These are phyloP conservation scores for Corymbia citriodora DNA, from an alignment of 441 rosid species.

Conservation along the genomic window DNA sequence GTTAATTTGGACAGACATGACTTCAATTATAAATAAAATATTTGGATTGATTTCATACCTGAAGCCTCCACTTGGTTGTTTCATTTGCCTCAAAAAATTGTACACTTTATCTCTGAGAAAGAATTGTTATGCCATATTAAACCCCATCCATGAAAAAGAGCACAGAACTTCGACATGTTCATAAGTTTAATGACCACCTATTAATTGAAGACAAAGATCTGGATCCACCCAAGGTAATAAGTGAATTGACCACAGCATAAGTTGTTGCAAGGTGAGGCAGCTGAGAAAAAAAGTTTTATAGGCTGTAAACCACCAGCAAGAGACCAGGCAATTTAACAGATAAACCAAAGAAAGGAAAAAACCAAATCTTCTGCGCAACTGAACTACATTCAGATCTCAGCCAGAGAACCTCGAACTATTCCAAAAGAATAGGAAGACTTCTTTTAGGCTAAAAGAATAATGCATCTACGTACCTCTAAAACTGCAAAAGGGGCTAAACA, in stretches of 20 bases:
- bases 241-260: constrained; percentile 86
- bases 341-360: not conserved
- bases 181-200: constrained; percentile 49
- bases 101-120: constrained; percentile 53
- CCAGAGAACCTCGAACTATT: not conserved
- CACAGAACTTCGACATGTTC: not conserved
- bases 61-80: constrained; percentile 75
- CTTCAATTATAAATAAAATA: not conserved
- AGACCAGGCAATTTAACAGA: not conserved
- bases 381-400: not conserved
- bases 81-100: constrained; percentile 59
- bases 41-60: constrained; percentile 37
- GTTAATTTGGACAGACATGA: not conserved
- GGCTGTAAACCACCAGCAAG: not conserved
- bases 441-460: not conserved
- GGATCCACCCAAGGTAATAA: constrained; percentile 77
- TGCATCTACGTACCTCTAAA: not conserved
- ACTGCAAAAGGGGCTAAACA: not conserved
- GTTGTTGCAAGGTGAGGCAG: constrained; percentile 96
- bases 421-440: not conserved
- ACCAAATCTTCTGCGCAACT: not conserved
- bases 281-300: constrained; percentile 28
- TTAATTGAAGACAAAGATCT: constrained; percentile 63
- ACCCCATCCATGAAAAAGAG: constrained; percentile 4
- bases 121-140: constrained; percentile 10